phyloP scores from a whole-genome alignment of 2,329 filamentous ascomycete genomes.

The Apiospora kogelbergensis region DNA sequence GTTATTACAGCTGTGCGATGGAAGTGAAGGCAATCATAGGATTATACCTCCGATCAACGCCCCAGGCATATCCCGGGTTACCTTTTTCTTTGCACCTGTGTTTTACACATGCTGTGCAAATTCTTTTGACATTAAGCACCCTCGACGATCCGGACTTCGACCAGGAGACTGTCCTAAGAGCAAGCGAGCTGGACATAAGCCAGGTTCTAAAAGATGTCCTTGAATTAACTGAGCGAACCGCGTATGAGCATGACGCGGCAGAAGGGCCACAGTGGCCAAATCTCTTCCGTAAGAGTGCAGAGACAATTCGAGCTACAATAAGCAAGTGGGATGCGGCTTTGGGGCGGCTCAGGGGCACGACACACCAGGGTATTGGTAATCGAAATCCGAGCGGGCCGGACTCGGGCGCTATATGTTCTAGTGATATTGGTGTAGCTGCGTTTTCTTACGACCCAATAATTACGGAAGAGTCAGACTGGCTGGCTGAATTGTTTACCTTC shows the following conservation, averaged over 20 bases:
- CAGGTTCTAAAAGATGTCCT: not conserved
- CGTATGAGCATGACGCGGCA: not conserved
- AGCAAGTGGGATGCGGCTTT: not conserved
- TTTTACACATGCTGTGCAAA: not conserved
- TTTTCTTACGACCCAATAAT: not conserved
- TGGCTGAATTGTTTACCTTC: not conserved
- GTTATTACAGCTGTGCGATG: not conserved
- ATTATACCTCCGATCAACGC: not conserved
- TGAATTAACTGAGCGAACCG: not conserved
- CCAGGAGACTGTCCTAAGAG: not conserved
- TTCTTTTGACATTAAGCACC: not conserved
- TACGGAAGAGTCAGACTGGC: not conserved
- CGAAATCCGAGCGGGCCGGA: not conserved
- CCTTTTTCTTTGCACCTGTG: not conserved
- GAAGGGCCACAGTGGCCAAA: not conserved
- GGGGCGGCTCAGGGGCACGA: not conserved
- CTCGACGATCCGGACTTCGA: not conserved
- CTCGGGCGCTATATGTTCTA: not conserved
- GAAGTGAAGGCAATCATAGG: not conserved
- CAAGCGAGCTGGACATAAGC: not conserved
- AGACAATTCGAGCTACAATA: not conserved
- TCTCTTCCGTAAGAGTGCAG: not conserved
- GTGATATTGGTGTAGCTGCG: not conserved
- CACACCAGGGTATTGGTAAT: not conserved
- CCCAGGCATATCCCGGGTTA: not conserved